Percentiles rank a stretch among this genome's conserved stretches.
These are phyloP conservation scores for Xylariaceae sp. DNA, from an alignment of 2,329 filamentous ascomycete species.

Conservation along the genomic window DNA sequence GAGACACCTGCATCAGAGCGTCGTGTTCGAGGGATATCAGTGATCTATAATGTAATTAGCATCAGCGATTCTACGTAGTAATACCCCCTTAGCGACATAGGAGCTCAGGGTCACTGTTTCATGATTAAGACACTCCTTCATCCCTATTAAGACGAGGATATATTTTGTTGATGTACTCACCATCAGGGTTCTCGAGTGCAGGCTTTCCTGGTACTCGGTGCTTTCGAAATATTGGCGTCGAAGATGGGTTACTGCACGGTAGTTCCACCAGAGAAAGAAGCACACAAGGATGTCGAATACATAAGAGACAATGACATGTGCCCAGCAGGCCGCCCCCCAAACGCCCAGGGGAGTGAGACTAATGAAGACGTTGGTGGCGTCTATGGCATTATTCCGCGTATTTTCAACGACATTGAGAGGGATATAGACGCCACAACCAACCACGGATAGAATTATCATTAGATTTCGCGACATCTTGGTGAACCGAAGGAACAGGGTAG, in stretches of 20 bases:
- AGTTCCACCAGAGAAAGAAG: slow-evolving; percentile 80
- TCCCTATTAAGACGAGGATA: too few relatives aligned
- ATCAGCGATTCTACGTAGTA: not conserved
- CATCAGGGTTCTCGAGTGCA: slow-evolving; percentile 75
- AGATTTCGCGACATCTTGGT: slow-evolving; percentile 89
- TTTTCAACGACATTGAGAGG: slow-evolving; percentile 73
- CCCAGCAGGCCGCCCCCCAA: slow-evolving; percentile 60
- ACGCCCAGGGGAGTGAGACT: slow-evolving; percentile 64
- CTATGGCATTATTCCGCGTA: slow-evolving; percentile 33
- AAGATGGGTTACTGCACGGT: slow-evolving; percentile 71
- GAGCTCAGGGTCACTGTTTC: too few relatives aligned
- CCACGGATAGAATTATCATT: slow-evolving; percentile 72
- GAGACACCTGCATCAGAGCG: slow-evolving; percentile 84
- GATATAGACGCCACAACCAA: slow-evolving; percentile 78
- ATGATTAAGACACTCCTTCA: too few relatives aligned
- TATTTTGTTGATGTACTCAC: slow-evolving; percentile 44
- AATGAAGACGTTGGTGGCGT: slow-evolving; percentile 53
- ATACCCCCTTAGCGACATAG: too few relatives aligned
- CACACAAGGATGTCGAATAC: slow-evolving; percentile 74
- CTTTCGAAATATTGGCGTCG: slow-evolving; percentile 81
- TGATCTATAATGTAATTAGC: slow-evolving; percentile 64
- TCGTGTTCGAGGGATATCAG: slow-evolving; percentile 76
- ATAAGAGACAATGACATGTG: slow-evolving; percentile 59
- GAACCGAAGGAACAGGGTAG: slow-evolving; percentile 84
- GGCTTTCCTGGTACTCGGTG: slow-evolving; percentile 81